Base-by-base conservation (phyloP, 495 filamentous ascomycete species). In the Neurospora sp. region DNA sequence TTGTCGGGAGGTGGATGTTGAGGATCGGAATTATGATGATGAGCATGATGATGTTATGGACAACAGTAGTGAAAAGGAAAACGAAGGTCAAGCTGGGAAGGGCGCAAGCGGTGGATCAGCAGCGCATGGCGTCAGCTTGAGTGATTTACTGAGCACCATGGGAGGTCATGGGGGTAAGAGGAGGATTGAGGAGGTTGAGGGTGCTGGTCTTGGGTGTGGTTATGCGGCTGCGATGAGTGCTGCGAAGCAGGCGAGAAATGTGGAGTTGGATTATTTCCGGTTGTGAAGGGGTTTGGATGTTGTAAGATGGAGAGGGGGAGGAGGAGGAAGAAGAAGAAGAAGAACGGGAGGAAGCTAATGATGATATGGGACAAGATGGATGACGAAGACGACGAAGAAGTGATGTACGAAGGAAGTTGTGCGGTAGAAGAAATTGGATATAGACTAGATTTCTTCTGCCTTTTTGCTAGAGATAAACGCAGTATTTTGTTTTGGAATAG, bases 221-320 rank as follows among this genome's bases (percentile, higher is more conserved):
- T 16, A 48, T 70, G 53, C 69, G 65, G 40, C 41, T 27, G 16
- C 31, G 44, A 8, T 31, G 68, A 37, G 12, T 14, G 65, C 61
- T n/a, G 69, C 70, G 17, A 68, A 31, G 48, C 10, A 31, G 48
- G 65, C 22, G 31, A 73, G 77, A 41, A 78, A 79, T 16, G 45
- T 74, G 27, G 78, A 79, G 40, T 17, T 79, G 69, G 78, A 79
- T 45, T 79, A 76, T 73, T 70, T 79, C 2, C 74, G 74, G 16
- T 70, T 79, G 9, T 79, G 69, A 76, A 76, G 17, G n/a, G 12
- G 3, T 4, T 41, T 16, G 40, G 40, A 41, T 41, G 40, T 41
- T 14, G 12, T 41, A 41, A 4, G 14, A 40, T 12, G 10, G 12
- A 10, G 9, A 40, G 39, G 39, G 10, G 39, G 16, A n/a, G n/a